Evolutionary conservation across 495 filamentous ascomycete genomes (phyloP), one percentile per base, ranked within the genome.

Genomic region (Opeltia flavorubescens): DNA sequence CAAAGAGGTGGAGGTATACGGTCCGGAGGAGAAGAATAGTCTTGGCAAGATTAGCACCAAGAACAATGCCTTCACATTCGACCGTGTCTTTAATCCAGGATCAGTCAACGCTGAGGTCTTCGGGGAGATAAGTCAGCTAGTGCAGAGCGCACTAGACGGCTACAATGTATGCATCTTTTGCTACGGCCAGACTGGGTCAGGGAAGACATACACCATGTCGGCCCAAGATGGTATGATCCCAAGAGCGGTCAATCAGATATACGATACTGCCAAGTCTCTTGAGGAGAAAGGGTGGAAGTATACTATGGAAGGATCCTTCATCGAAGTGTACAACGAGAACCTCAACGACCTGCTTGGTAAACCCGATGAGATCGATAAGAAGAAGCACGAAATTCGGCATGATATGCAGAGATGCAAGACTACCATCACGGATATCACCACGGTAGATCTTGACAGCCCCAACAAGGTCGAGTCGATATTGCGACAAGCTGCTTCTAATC

Each of bases 121-220:
- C 60, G 89, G 86, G 48, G 91, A 95, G 58, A 96, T 96, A 65
- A 91, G 85, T 48, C 93, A 99, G 56, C 76, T 99, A 20, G 88
- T 99, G 11, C 91, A 99, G 66, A 88, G 82, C 52, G 93, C 93
- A 1, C 70, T 99, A 38, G 91, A 99, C 59, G 91, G 91, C 13
- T 96, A 95, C 64, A 99, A 99, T 58, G 91, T 99, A 28, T 95
- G 89, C 63, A 96, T 99, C 52, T 95, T 99, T 67, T 95, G 88
- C 60, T 99, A 99, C 60, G 91, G 91, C 29, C 91, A 99, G 60
- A 98, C 91, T 3, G 91, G 91, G 3, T 89, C 88, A 28, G 91
- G 91, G 36, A 98, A 98, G 69, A 98, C 91, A 1, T 82, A 80
- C 56, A 96, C 93, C 18, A 99, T 99, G 91, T 89, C 85, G 30